Evolutionary conservation across 2,329 filamentous ascomycete species (phyloP).

Genomic region (Alternaria burnsii): DNA sequence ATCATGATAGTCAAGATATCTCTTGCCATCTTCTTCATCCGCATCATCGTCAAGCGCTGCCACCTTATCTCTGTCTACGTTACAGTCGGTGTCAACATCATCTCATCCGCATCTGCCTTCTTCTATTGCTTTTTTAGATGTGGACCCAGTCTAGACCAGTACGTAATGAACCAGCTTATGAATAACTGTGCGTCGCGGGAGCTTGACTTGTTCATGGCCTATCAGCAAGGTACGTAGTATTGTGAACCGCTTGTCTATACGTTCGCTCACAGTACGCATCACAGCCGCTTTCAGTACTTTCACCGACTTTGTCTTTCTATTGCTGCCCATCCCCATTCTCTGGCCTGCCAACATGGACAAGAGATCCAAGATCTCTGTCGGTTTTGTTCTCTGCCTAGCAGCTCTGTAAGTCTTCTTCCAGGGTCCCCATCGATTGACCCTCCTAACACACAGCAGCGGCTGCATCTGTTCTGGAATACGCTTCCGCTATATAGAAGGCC

Average conservation of each 20-base stretch:
- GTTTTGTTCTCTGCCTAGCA: slow-evolving; percentile 62
- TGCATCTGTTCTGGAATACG: slow-evolving; percentile 64
- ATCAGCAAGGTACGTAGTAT: slow-evolving; percentile 39
- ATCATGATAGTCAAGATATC: slow-evolving; percentile 56
- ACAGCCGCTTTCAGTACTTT: slow-evolving; percentile 40
- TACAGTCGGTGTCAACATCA: slow-evolving; percentile 49
- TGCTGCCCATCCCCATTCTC: slow-evolving; percentile 58
- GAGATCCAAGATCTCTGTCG: slow-evolving; percentile 62
- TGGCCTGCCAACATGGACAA: slow-evolving; percentile 64
- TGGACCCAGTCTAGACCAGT: slow-evolving; percentile 39
- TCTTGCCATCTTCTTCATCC: slow-evolving; percentile 56
- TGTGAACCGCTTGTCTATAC: neutral
- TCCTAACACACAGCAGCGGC: slow-evolving; percentile 51
- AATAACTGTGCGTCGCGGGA: slow-evolving; percentile 54
- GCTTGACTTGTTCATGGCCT: slow-evolving; percentile 63
- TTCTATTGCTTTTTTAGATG: slow-evolving; percentile 64
- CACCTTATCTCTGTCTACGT: slow-evolving; percentile 50
- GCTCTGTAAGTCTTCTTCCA: slow-evolving; percentile 34
- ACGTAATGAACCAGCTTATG: slow-evolving; percentile 42
- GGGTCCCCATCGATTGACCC: too few species aligned
- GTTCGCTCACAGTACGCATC: neutral
- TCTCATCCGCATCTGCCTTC: slow-evolving; percentile 53
- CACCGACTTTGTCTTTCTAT: slow-evolving; percentile 44
- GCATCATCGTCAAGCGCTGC: slow-evolving; percentile 54
- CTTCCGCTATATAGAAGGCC: slow-evolving; percentile 56